phyloP scores from a whole-genome alignment of 768 basidiomycete species.

The Gymnopilus dilepis region DNA sequence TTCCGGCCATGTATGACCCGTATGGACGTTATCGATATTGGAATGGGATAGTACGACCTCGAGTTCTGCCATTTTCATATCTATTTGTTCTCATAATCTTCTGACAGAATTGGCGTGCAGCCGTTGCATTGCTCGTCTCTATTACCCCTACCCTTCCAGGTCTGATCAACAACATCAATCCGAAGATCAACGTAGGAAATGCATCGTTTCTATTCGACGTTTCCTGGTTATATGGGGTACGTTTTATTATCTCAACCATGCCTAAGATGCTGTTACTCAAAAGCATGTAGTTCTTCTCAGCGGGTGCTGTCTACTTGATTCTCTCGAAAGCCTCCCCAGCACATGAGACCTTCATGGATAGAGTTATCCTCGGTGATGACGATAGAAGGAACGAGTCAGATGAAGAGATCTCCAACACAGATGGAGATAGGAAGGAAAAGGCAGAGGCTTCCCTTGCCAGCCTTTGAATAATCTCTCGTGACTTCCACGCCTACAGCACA shows the following conservation, averaged over 20 bases:
- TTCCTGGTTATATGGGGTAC: slow-evolving; percentile 78
- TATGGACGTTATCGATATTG: slow-evolving; percentile 81
- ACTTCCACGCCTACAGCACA: too few species aligned
- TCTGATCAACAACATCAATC: slow-evolving; percentile 75
- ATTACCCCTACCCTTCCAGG: slow-evolving; percentile 80
- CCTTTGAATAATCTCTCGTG: not conserved
- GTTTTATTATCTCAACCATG: slow-evolving; percentile 26
- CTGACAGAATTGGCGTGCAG: slow-evolving; percentile 80
- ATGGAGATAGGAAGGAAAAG: slow-evolving; percentile 17
- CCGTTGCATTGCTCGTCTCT: slow-evolving; percentile 67
- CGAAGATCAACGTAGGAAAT: slow-evolving; percentile 63
- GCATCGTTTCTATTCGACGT: slow-evolving; percentile 66
- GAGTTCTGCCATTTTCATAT: too few species aligned
- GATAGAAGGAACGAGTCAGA: slow-evolving; percentile 10
- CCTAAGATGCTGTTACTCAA: not conserved
- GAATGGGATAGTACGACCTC: slow-evolving; percentile 68
- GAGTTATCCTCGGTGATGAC: slow-evolving; percentile 38
- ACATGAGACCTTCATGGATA: slow-evolving; percentile 44
- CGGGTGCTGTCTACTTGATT: slow-evolving; percentile 38
- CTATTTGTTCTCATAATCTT: not conserved
- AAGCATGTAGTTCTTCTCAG: slow-evolving; percentile 41
- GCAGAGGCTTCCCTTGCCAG: not conserved
- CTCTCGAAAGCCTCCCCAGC: slow-evolving; percentile 48
- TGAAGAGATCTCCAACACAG: slow-evolving; percentile 17
- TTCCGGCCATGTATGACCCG: slow-evolving; percentile 85